phyloP scores from a whole-genome alignment of 371 early-diverging fungal genomes.

The Mortierella sp. region DNA sequence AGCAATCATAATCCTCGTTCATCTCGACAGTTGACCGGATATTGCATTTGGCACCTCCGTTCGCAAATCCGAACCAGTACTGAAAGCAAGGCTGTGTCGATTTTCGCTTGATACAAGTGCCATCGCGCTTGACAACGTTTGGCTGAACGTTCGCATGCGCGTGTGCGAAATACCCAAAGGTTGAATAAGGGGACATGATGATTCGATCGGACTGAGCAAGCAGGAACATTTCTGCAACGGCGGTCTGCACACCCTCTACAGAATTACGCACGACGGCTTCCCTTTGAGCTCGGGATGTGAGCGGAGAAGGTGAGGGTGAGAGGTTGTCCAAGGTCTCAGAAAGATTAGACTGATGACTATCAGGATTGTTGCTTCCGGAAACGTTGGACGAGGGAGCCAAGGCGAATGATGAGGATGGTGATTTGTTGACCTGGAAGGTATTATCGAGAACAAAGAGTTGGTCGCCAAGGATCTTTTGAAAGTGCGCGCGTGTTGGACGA shows the following conservation, averaged over 20 bases:
- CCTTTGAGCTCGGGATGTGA: slow-evolving; percentile 7
- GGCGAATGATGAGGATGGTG: background rate
- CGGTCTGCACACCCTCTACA: slow-evolving; percentile 36
- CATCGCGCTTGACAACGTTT: slow-evolving; percentile 42
- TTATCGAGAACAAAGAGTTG: slow-evolving; percentile 47
- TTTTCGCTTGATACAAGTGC: slow-evolving; percentile 33
- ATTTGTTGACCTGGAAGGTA: slow-evolving; percentile 28
- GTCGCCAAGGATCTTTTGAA: slow-evolving; percentile 33
- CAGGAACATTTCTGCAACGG: slow-evolving; percentile 47
- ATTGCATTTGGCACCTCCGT: slow-evolving; percentile 36
- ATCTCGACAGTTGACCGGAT: slow-evolving; percentile 37
- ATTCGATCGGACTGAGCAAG: slow-evolving; percentile 42
- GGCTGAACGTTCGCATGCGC: slow-evolving; percentile 44
- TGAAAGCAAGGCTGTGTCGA: slow-evolving; percentile 54
- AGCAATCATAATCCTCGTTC: slow-evolving; percentile 52
- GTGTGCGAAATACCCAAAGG: slow-evolving; percentile 48
- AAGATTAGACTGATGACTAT: too few relatives aligned
- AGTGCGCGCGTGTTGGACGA: slow-evolving; percentile 49
- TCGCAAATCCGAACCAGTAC: slow-evolving; percentile 53
- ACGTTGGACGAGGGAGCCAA: background rate
- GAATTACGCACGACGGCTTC: slow-evolving; percentile 50
- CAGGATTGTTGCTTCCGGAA: background rate
- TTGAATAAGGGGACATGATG: slow-evolving; percentile 45
- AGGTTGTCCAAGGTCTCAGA: background rate
- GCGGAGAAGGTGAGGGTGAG: background rate